Evolutionary conservation across 164 flowering plant genomes (phyloP).

Genomic region (Magnolia sinica): DNA sequence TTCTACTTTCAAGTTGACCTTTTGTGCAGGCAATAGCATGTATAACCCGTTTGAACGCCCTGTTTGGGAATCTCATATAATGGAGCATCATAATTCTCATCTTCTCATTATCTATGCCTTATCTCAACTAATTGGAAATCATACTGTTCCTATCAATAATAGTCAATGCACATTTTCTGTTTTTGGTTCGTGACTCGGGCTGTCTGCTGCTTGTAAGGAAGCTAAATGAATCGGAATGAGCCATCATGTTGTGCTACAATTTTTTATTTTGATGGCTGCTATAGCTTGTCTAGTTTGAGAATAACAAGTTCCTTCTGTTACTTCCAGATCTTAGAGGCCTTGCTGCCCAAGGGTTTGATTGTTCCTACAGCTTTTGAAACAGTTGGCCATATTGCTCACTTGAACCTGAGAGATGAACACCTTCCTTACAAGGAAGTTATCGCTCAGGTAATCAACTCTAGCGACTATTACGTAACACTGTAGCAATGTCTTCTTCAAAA

Average conservation of each 20-base stretch:
- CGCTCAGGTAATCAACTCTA: constrained; percentile 58
- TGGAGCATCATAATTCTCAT: too few relatives aligned
- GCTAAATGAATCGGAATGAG: too few relatives aligned
- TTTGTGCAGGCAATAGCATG: neutral
- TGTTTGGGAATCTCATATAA: too few relatives aligned
- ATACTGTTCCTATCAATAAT: too few relatives aligned
- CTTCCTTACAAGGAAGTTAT: constrained; percentile 72
- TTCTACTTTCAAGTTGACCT: neutral
- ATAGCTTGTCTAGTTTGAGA: neutral
- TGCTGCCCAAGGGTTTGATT: constrained; percentile 67
- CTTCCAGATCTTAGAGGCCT: constrained; percentile 72
- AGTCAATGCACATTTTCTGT: too few relatives aligned
- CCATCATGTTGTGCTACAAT: neutral
- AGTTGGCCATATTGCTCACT: constrained; percentile 91
- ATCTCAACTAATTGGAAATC: too few relatives aligned
- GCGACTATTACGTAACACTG: neutral
- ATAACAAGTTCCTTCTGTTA: neutral
- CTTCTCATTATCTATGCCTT: too few relatives aligned
- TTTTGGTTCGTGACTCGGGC: too few relatives aligned
- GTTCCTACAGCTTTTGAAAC: constrained; percentile 85
- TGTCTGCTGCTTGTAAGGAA: too few relatives aligned
- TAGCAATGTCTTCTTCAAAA: neutral
- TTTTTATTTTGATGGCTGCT: neutral
- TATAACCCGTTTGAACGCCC: neutral
- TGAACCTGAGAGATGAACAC: constrained; percentile 87